These are phyloP conservation scores for Tremellales sp. DNA, from an alignment of 1,284 basidiomycete species.

Conservation along the genomic window DNA sequence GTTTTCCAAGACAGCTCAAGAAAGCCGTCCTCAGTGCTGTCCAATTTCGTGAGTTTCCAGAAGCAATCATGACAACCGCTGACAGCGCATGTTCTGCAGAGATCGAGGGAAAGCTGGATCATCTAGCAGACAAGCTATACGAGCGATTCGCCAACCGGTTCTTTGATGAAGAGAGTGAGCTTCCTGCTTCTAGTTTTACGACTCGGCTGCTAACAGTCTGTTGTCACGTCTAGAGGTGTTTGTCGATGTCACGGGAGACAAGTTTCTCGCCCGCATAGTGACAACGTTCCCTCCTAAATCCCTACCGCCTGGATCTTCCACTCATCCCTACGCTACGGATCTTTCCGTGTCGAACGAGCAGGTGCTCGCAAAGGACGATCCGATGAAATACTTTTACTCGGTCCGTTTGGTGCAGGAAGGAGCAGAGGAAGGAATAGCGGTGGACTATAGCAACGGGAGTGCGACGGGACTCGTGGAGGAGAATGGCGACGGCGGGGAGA, in stretches of 20 bases:
- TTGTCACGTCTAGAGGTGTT: conserved; percentile 60
- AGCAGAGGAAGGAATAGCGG: conserved; percentile 19
- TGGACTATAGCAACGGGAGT: conserved; percentile 20
- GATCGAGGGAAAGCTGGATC: conserved; percentile 91
- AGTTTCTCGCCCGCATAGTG: conserved; percentile 54
- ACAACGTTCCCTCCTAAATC: conserved; percentile 54
- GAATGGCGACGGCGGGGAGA: conserved; percentile 39
- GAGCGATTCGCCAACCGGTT: conserved; percentile 95
- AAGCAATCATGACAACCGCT: neutral
- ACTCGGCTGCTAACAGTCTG: neutral
- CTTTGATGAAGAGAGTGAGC: conserved; percentile 82
- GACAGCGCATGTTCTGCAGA: conserved; percentile 54
- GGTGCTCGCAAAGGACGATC: conserved; percentile 69
- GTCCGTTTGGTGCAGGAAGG: conserved; percentile 62
- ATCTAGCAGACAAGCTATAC: conserved; percentile 87
- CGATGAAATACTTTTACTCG: conserved; percentile 78
- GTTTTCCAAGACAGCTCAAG: conserved; percentile 91
- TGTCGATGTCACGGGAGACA: conserved; percentile 76
- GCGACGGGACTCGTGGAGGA: conserved; percentile 53
- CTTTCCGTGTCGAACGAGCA: conserved; percentile 70
- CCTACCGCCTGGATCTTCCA: conserved; percentile 35
- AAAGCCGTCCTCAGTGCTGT: conserved; percentile 82
- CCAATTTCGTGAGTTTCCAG: conserved; percentile 79
- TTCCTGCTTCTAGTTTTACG: neutral
- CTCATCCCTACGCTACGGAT: conserved; percentile 65